Base-by-base conservation (phyloP, 306 rosid genomes). In the Leucaena leucocephala region DNA sequence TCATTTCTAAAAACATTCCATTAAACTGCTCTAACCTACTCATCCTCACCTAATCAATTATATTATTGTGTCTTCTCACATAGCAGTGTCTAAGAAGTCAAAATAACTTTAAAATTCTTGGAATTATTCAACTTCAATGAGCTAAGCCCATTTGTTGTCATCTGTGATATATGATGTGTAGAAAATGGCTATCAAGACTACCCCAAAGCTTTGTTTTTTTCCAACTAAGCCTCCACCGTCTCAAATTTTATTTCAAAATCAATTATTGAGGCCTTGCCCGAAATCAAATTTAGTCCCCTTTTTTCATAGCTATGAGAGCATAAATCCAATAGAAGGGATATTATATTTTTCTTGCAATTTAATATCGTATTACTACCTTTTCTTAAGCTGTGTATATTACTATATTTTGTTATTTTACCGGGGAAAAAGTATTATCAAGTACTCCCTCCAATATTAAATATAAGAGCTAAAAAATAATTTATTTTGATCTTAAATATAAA, bases 21-120 rank as follows among this genome's bases (percentile, higher is more conserved):
- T 59, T 70, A 66, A 82, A 62, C 78, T 40, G 7, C 78, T 34
- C 74, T 40, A 76, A 70, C 71, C 72, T 45, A n/a, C 38, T 82
- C 34, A 55, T 42, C 35, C 43, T 3, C 54, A 49, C 38, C 62
- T 33, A 43, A 55, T 27, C 1, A 27, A 27, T 74, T 54, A 9
- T n/a, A 39, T 70, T 13, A 39, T 72, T 67, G 65, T 64, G n/a
- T 39, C 55, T 27, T 2, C 14, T 54, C 15, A 27, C 17, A 6
- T 15, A 16, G 50, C 40, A 38, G 5, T 39, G 59, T 50, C 65
- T 7, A 45, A 5, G 75, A 50, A 14, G 71, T 36, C 72, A 58
- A 36, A 27, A 57, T 45, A 42, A 52, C 48, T n/a, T 33, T 52
- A 27, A 67, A 66, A 14, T 43, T 21, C 11, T 35, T 44, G 38